phyloP scores from a whole-genome alignment of 2,329 filamentous ascomycete species.

The Fusarium fracticaudum region DNA sequence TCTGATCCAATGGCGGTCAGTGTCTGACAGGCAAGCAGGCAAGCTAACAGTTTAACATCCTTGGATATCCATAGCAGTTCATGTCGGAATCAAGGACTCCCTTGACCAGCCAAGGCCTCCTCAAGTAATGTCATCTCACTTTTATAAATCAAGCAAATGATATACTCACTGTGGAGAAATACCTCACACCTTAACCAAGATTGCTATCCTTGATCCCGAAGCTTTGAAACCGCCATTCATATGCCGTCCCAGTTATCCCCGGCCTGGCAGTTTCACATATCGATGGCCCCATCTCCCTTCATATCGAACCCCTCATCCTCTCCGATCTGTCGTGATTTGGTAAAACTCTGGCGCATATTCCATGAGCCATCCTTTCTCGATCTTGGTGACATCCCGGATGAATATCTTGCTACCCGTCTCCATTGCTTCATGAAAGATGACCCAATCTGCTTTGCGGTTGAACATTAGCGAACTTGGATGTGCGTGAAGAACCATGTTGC shows the following conservation, averaged over 20 bases:
- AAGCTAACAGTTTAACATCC: background rate
- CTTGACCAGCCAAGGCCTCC: background rate
- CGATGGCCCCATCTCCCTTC: conserved; percentile 8
- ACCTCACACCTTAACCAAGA: conserved; percentile 22
- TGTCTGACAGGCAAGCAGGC: conserved; percentile 6
- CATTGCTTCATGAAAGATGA: conserved; percentile 93
- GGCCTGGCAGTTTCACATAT: conserved; percentile 35
- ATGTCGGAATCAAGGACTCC: conserved; percentile 3
- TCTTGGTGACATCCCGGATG: conserved; percentile 91
- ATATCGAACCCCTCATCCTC: conserved; percentile 27
- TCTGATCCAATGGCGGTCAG: conserved; percentile 20
- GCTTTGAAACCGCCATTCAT: conserved; percentile 35
- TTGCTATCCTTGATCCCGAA: conserved; percentile 18
- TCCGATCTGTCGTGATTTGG: conserved; percentile 58
- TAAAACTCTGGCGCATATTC: conserved; percentile 91
- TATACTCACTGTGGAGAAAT: conserved; percentile 20
- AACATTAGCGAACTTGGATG: conserved; percentile 96
- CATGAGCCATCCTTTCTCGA: conserved; percentile 90
- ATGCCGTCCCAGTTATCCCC: conserved; percentile 15
- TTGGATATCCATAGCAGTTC: conserved; percentile 1
- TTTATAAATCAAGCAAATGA: conserved; percentile 21
- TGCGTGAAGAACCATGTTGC: conserved; percentile 80
- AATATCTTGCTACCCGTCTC: conserved; percentile 89
- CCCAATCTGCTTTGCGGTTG: conserved; percentile 96
- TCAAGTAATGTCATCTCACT: conserved; percentile 27